phyloP scores from a whole-genome alignment of 2,329 filamentous ascomycete genomes.

The Alternaria infectoria region DNA sequence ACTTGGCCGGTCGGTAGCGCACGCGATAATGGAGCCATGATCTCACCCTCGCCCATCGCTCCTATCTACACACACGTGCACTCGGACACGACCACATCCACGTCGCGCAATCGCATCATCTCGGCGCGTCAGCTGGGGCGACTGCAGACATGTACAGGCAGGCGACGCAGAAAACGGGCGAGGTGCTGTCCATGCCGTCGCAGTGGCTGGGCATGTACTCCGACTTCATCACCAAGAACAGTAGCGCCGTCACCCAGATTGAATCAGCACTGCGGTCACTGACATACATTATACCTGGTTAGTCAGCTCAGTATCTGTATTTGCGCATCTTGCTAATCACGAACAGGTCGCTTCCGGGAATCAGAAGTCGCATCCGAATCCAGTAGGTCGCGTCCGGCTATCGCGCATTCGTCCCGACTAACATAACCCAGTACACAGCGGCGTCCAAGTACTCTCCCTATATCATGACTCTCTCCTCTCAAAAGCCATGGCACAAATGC shows the following conservation, averaged over 20 bases:
- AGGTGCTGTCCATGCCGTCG: slow-evolving; percentile 64
- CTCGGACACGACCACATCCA: slow-evolving; percentile 18
- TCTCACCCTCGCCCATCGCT: slow-evolving; percentile 26
- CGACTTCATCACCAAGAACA: slow-evolving; percentile 94
- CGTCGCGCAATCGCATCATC: slow-evolving; percentile 18
- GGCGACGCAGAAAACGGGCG: slow-evolving; percentile 49
- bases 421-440: slow-evolving; percentile 70
- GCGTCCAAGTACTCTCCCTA: slow-evolving; percentile 85
- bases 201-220: slow-evolving; percentile 76
- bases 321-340: slow-evolving; percentile 22
- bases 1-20: slow-evolving; percentile 11
- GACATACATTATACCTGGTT: slow-evolving; percentile 93
- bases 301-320: slow-evolving; percentile 15
- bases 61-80: slow-evolving; percentile 36
- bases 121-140: slow-evolving; percentile 24
- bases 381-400: slow-evolving; percentile 52
- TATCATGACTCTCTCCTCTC: slow-evolving; percentile 91
- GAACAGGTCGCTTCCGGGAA: slow-evolving; percentile 79
- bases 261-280: slow-evolving; percentile 90
- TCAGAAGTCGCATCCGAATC: slow-evolving; percentile 95
- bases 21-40: slow-evolving; percentile 23
- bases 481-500: slow-evolving; percentile 64
- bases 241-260: slow-evolving; percentile 90
- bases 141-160: slow-evolving; percentile 45
- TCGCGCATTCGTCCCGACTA: slow-evolving; percentile 18